phyloP scores from a whole-genome alignment of 805 yeast species.

The Sugiyamaella marilandica region DNA sequence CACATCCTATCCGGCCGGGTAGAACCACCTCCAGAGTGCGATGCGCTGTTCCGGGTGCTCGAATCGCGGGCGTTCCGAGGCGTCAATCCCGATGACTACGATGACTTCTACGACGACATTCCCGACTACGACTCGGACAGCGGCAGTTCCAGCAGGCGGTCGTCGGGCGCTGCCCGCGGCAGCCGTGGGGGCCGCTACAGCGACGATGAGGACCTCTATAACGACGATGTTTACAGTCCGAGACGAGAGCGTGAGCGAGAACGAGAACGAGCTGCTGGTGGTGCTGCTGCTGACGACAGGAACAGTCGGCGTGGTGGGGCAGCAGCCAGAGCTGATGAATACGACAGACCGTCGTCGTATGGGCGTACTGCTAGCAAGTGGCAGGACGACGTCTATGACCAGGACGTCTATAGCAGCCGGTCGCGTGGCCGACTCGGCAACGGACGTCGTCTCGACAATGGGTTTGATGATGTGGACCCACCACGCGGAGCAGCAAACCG shows the following conservation, averaged over 20 bases:
- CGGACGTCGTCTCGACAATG: slow-evolving; percentile 17
- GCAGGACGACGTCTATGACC: slow-evolving; percentile 85
- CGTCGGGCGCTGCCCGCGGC: slow-evolving; percentile 19
- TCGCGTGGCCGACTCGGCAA: slow-evolving; percentile 18
- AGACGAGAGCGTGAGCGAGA: slow-evolving; percentile 25
- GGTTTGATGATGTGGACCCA: slow-evolving; percentile 34
- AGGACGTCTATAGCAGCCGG: slow-evolving; percentile 24
- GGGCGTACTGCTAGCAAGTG: slow-evolving; percentile 40
- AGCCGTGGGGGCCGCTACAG: slow-evolving; percentile 21
- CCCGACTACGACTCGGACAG: slow-evolving; percentile 62
- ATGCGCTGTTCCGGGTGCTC: slow-evolving; percentile 76
- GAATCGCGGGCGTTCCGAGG: slow-evolving; percentile 71
- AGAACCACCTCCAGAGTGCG: slow-evolving; percentile 91
- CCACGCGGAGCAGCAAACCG: not conserved
- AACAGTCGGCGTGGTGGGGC: slow-evolving; percentile 17
- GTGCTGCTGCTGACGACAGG: slow-evolving; percentile 1
- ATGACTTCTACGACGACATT: slow-evolving; percentile 70
- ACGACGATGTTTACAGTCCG: slow-evolving; percentile 26
- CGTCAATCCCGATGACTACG: slow-evolving; percentile 44
- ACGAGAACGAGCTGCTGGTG: slow-evolving; percentile 16
- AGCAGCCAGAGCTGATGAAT: not conserved
- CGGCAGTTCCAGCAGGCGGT: slow-evolving; percentile 16
- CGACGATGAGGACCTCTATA: slow-evolving; percentile 16
- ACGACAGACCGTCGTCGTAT: not conserved
- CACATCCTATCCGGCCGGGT: slow-evolving; percentile 78